phyloP scores from a whole-genome alignment of 2,329 filamentous ascomycete species.

The Beauveria rudraprayagi region DNA sequence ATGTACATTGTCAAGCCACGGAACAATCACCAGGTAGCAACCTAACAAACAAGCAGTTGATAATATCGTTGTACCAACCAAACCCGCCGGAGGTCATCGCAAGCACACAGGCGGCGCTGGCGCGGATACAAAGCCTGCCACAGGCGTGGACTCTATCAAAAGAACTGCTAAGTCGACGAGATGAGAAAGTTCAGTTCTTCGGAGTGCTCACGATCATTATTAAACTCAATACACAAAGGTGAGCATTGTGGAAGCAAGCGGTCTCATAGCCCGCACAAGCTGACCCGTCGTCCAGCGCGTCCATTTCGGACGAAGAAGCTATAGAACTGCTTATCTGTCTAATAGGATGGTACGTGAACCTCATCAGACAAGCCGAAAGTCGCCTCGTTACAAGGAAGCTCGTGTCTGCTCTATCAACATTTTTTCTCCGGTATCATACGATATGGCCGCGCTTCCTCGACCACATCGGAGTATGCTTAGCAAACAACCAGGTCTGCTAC shows the following conservation, averaged over 20 bases:
- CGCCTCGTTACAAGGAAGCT: constrained; percentile 64
- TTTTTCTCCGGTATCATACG: constrained; percentile 62
- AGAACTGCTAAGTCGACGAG: constrained; percentile 58
- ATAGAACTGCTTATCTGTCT: constrained; percentile 52
- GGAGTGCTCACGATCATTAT: constrained; percentile 87
- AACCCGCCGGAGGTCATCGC: constrained; percentile 40
- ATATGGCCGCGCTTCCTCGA: constrained; percentile 59
- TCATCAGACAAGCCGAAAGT: constrained; percentile 42
- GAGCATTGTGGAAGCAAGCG: constrained; percentile 19
- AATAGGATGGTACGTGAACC: constrained; percentile 53
- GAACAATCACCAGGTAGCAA: no score
- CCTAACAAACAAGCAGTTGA: constrained; percentile 26
- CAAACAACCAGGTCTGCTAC: constrained; percentile 18
- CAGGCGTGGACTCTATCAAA: constrained; percentile 83
- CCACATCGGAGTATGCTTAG: constrained; percentile 51
- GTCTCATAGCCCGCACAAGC: not conserved
- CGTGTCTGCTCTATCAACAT: constrained; percentile 67
- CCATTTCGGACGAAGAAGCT: constrained; percentile 49
- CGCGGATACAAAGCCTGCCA: constrained; percentile 67
- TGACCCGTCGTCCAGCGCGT: constrained; percentile 26
- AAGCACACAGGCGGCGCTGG: constrained; percentile 62
- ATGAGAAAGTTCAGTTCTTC: constrained; percentile 80
- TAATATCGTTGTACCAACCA: constrained; percentile 46
- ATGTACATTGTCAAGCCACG: not conserved
- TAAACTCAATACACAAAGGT: constrained; percentile 90